Base-by-base conservation (phyloP, 306 rosid genomes). In the Abrus pulchellus region DNA sequence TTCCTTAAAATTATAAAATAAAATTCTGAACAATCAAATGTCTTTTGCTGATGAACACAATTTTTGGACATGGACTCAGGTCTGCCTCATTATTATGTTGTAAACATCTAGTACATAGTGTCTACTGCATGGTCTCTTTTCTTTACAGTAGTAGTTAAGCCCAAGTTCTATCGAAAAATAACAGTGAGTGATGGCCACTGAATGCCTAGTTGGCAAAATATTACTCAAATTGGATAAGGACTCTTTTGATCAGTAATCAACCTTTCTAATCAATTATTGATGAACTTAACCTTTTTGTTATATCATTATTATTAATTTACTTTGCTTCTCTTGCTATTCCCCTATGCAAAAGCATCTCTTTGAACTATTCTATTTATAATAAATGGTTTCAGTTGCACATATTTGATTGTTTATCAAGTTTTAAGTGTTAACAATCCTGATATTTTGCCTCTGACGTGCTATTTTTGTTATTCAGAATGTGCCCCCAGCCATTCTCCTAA, bases 401-500 rank as follows among this genome's bases (percentile, higher is more conserved):
- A 55, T 72, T 33, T 20, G 11, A 40, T 47, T 11, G 5, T 41
- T 68, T 40, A n/a, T 47, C 8, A 1, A 36, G 66, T 67, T 83
- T n/a, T 41, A 41, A 72, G 32, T 57, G 54, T 48, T 56, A 47
- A 72, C 3, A 44, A 11, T 41, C 48, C 61, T 89, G 48, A 45
- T 73, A 49, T 80, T 63, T 72, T 28, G 74, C 41, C 32, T 50
- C 73, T 70, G 44, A 28, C 67, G 34, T 80, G 45, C 80, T 69
- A 43, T 75, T 73, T 59, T 70, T 64, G 47, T 74, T 61, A 41
- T 59, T 60, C 89, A 94, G 99, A 93, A 94, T 80, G 99, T 94
- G 52, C 97, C 97, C 77, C 99, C 99, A 76, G 99, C 97, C 28
- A 90, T 94, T 83, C 94, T 94, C 41, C 90, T 94, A 1, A 85